Base-by-base conservation (phyloP, 2,329 filamentous ascomycete species). In the Aspergillus tamarii region DNA sequence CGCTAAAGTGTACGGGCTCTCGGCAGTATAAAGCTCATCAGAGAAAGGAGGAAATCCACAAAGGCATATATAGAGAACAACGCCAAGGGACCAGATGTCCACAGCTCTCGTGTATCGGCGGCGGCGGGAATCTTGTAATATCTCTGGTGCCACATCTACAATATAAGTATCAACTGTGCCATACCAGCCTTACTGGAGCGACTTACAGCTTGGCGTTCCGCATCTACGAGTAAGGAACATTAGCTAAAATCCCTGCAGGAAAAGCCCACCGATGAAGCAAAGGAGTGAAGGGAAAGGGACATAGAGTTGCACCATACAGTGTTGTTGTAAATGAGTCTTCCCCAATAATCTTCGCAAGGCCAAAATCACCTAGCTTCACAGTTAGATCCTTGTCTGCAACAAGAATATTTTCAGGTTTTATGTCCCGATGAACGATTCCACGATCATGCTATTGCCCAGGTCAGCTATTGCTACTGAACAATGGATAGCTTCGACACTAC, bases 241-340 rank as follows among this genome's bases (percentile, higher is more conserved):
- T 45, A 39, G 46, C 56, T 54, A 62, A 36, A 7, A 21, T 55
- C 30, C n/a, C 52, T 36, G 52, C 14, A 55, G 6, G 32, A 39
- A 39, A 28, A 55, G n/a, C 0, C 28, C 34, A 16, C 4, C 12
- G 8, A 23, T 19, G 12, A n/a, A n/a, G 23, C 19, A 21, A 28
- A 34, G 4, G 11, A 55, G 16, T 9, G 10, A 26, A 19, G 21
- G n/a, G 34, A 34, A 55, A 28, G 50, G 32, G 30, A 11, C 6
- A n/a, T 16, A 54, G 21, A 39, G 12, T 16, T 23, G 34, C 16
- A 45, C 21, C 83, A 75, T 79, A 95, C 67, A 99, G 82, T 0
- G 95, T 98, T 0, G 94, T 97, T 1, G 95, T 98, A 76, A 99
- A 99, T 0, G 94, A 97, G 75, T 97, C 93, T 77, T 99, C 95